phyloP scores from a whole-genome alignment of 2,329 filamentous ascomycete genomes.

The Tolypocladium amazonense region DNA sequence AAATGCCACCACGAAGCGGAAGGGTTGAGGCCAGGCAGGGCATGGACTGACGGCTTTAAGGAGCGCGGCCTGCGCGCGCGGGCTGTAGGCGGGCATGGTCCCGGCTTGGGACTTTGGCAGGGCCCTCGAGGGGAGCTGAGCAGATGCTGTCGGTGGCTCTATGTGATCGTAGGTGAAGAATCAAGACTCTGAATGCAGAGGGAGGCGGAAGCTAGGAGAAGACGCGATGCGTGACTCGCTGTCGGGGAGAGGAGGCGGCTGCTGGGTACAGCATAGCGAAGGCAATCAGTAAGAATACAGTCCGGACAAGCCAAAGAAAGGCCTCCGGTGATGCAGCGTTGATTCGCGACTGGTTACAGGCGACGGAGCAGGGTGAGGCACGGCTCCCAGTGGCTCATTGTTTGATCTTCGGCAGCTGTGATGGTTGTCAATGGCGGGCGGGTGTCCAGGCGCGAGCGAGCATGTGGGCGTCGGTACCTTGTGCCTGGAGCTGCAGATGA shows the following conservation, averaged over 20 bases:
- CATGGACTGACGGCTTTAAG: slow-evolving; percentile 39
- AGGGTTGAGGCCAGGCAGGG: background rate
- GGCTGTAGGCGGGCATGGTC: slow-evolving; percentile 26
- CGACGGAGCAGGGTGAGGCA: background rate
- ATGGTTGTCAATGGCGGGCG: background rate
- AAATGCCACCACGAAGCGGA: slow-evolving; percentile 1
- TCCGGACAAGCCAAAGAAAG: background rate
- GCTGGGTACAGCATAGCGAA: background rate
- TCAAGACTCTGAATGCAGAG: background rate
- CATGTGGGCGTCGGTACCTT: background rate
- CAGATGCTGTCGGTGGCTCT: background rate
- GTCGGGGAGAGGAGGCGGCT: background rate
- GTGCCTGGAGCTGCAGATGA: background rate
- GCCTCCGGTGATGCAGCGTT: background rate
- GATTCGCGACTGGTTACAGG: background rate
- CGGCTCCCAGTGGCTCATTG: background rate
- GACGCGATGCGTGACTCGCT: background rate
- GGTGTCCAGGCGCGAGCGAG: background rate
- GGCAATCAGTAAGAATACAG: background rate
- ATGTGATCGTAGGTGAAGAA: background rate
- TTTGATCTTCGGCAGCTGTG: background rate
- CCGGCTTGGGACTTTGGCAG: background rate
- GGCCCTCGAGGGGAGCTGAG: background rate
- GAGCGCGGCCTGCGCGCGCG: slow-evolving; percentile 41
- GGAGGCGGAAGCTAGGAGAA: background rate